phyloP scores from a whole-genome alignment of 768 basidiomycete species.

The Lactifluus piperatus region DNA sequence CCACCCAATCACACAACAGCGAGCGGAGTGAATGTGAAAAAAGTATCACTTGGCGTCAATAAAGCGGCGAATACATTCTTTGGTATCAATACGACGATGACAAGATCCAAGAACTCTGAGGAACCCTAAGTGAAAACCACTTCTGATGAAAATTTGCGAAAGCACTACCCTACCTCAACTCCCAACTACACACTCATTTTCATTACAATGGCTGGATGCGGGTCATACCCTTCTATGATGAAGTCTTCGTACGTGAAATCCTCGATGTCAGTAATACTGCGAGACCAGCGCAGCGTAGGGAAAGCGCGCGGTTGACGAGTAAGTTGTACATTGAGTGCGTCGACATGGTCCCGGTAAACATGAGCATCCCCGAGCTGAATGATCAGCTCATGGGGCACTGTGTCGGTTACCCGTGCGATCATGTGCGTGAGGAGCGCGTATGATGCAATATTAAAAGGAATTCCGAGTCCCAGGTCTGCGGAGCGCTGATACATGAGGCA shows the following conservation, averaged over 20 bases:
- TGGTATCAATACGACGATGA: not conserved
- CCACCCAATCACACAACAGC: not conserved
- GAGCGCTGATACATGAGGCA: slow-evolving; percentile 98
- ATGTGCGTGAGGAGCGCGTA: slow-evolving; percentile 97
- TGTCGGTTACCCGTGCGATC: slow-evolving; percentile 88
- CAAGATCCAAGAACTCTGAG: not conserved
- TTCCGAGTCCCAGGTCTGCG: slow-evolving; percentile 92
- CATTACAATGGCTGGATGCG: slow-evolving; percentile 81
- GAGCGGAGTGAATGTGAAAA: not conserved
- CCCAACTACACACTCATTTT: slow-evolving; percentile 76
- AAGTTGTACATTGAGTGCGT: slow-evolving; percentile 78
- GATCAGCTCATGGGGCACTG: slow-evolving; percentile 80
- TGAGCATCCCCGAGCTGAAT: slow-evolving; percentile 98
- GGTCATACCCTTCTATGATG: slow-evolving; percentile 78
- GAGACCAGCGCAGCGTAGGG: slow-evolving; percentile 68
- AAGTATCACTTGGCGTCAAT: not conserved
- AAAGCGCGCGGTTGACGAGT: slow-evolving; percentile 70
- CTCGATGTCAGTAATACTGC: slow-evolving; percentile 66
- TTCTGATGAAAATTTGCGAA: not conserved
- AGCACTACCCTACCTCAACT: slow-evolving; percentile 24
- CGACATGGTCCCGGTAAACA: slow-evolving; percentile 88
- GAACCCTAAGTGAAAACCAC: not conserved
- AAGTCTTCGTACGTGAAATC: slow-evolving; percentile 76
- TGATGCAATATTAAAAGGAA: slow-evolving; percentile 99
- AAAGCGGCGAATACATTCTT: not conserved